Evolutionary conservation across 257 asterid species (phyloP).

Genomic region (Penstemon davidsonii): DNA sequence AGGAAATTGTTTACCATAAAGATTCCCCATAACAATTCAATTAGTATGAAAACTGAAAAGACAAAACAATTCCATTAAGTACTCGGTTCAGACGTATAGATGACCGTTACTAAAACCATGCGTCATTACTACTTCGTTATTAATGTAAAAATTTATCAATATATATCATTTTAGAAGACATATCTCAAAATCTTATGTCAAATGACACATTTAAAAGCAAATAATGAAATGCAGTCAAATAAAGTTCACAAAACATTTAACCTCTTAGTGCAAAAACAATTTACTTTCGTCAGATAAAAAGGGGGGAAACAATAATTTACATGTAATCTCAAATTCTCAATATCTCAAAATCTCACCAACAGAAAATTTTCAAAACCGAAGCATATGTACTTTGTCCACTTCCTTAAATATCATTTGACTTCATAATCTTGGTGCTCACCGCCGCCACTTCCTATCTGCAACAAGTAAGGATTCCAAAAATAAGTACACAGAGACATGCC

Average conservation of each 20-base stretch:
- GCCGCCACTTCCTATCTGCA: constrained; percentile 84
- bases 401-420: constrained; percentile 28
- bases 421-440: constrained; percentile 39
- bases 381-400: constrained; percentile 19
- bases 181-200: not conserved
- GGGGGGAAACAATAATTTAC: constrained; percentile 32
- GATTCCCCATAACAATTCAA: no score
- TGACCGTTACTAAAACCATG: no score
- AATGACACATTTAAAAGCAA: constrained; percentile 17
- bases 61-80: no score
- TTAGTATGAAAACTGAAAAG: no score
- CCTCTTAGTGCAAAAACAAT: constrained; percentile 20
- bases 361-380: constrained; percentile 21
- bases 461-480: constrained; percentile 16
- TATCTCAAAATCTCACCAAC: constrained; percentile 36
- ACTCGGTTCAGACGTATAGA: no score
- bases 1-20: no score
- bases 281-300: constrained; percentile 10
- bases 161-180: no score
- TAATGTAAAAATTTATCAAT: no score
- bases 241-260: constrained; percentile 34
- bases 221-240: constrained; percentile 23
- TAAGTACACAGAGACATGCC: not conserved
- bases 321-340: constrained; percentile 27
- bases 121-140: no score